These are phyloP conservation scores for Nothomitra cinnamomea DNA, from an alignment of 2,329 filamentous ascomycete genomes.

Conservation along the genomic window DNA sequence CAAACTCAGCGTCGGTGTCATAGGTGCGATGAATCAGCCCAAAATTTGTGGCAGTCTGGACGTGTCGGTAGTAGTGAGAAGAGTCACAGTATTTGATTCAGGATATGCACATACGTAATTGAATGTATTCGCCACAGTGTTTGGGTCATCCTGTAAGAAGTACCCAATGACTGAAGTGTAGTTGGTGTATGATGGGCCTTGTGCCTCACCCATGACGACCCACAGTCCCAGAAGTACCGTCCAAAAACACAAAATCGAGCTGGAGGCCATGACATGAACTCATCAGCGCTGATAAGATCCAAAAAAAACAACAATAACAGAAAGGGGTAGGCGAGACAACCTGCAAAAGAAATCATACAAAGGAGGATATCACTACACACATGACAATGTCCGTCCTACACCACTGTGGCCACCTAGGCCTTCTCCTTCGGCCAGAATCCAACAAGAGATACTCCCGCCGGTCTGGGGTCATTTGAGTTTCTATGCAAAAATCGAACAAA, in stretches of 20 bases:
- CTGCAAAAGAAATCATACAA: too few relatives aligned
- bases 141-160: slow-evolving; percentile 33
- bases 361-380: too few relatives aligned
- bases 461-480: too few relatives aligned
- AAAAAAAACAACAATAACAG: not conserved
- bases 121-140: slow-evolving; percentile 28
- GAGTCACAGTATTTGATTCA: not conserved
- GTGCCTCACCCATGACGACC: not conserved
- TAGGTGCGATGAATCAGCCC: slow-evolving; percentile 32
- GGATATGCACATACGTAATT: slow-evolving; percentile 21
- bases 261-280: not conserved
- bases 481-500: too few relatives aligned
- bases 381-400: too few relatives aligned
- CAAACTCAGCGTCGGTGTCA: slow-evolving; percentile 20
- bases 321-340: not conserved
- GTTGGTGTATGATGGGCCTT: slow-evolving; percentile 11
- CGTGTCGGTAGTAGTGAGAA: slow-evolving; percentile 4
- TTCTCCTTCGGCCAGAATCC: too few relatives aligned
- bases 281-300: not conserved
- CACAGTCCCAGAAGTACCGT: not conserved
- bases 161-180: slow-evolving; percentile 28
- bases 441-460: too few relatives aligned
- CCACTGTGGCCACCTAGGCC: too few relatives aligned
- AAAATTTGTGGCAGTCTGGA: slow-evolving; percentile 27
- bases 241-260: not conserved